Base-by-base conservation (phyloP, 164 flowering plant genomes). In the Houttuynia cordata region DNA sequence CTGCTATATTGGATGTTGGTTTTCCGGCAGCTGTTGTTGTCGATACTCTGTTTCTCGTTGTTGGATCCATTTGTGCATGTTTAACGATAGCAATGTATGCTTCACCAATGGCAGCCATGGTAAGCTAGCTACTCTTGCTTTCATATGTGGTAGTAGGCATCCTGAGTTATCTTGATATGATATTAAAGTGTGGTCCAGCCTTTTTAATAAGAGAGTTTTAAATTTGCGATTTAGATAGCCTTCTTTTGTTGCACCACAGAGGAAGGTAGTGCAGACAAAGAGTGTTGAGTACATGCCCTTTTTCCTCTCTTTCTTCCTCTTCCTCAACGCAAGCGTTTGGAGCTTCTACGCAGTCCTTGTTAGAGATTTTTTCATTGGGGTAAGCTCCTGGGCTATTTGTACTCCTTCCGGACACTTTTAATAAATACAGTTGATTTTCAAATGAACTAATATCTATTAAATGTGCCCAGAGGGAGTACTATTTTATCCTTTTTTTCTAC, bases 211-310 rank as follows among this genome's bases (percentile, higher is more conserved):
- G n/a, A 52, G 5, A 51, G n/a, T 17, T 18, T 51, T 18, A 52
- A 22, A 52, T 18, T 8, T 23, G n/a, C 0, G 30, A 54, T 22
- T 9, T 54, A 9, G 30, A 24, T 23, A 24, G 17, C 1, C 34
- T 23, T 23, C 24, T 14, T 53, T 30, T 23, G 24, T 14, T 54
- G 37, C 21, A 57, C 51, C 6, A 40, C 80, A 84, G 90, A 75
- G 74, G 57, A 71, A 58, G 0, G 91, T 88, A 69, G 69, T 85
- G 47, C 68, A 56, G 70, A 88, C 79, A 4, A 77, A 79, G 56
- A 83, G 86, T 47, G 91, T 83, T 58, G 84, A 81, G 69, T 85
- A 59, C 77, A 83, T 85, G 91, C 87, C 91, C 1, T 83, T 85
- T 62, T 64, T 69, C 12, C 78, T 85, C 24, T 78, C 87, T 0